Conservation (phyloP, 2,329 filamentous ascomycete species). For the Colletotrichum sp. region DNA sequence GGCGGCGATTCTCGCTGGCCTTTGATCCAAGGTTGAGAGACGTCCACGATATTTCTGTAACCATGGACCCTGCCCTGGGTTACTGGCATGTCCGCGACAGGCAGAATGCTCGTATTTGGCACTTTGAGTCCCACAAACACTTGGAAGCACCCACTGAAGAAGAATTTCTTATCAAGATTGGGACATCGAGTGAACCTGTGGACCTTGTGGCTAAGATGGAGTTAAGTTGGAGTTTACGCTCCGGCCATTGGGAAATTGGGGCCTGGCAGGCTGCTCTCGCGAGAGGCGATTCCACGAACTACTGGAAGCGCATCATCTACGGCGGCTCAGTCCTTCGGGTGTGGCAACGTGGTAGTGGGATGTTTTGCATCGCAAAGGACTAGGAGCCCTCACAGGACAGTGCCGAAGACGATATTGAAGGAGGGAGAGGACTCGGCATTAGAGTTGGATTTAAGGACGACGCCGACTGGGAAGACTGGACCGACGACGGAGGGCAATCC, state of each 20-base stretch:
- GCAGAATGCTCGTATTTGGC: neutral
- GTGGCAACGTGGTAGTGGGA: accelerated
- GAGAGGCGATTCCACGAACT: neutral
- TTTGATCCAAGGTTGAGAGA: neutral
- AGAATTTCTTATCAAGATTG: too few relatives aligned
- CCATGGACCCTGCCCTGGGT: too few relatives aligned
- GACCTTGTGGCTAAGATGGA: neutral
- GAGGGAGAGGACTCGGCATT: accelerated
- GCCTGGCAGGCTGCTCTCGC: neutral
- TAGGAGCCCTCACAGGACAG: accelerated
- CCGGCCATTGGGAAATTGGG: neutral
- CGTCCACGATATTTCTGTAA: too few relatives aligned
- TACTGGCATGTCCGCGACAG: neutral
- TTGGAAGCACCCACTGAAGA: neutral
- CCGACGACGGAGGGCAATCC: accelerated
- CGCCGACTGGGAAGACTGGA: neutral
- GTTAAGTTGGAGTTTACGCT: neutral
- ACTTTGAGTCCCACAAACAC: neutral
- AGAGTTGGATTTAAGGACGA: neutral
- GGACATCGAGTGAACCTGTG: too few relatives aligned
- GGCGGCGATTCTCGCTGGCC: neutral
- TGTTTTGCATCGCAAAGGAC: neutral
- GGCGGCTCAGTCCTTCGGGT: neutral
- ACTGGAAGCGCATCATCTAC: neutral
- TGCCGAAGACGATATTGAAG: accelerated